phyloP scores from a whole-genome alignment of 495 filamentous ascomycete genomes.

The Penicillium samsonianum region DNA sequence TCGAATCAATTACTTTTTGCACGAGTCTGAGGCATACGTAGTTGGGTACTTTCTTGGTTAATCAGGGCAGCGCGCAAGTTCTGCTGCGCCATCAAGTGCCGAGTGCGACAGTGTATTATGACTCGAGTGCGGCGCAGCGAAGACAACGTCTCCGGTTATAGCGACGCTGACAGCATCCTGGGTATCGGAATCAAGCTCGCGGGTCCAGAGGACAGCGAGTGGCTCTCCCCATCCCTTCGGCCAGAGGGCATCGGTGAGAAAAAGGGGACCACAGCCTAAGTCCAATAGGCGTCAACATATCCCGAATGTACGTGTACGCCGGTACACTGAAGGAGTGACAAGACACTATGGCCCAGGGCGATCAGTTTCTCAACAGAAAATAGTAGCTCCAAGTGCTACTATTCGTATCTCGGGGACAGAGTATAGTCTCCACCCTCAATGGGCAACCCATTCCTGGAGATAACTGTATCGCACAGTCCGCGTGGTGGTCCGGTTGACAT shows the following conservation, averaged over 20 bases:
- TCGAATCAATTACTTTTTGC: slow-evolving; percentile 21
- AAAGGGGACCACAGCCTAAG: not conserved
- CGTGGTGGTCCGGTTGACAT: not conserved
- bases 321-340: not conserved
- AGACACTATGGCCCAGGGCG: not conserved
- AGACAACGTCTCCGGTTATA: not conserved
- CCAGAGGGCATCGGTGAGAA: not conserved
- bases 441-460: not conserved
- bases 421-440: not conserved
- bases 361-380: not conserved
- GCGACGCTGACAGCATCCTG: no score
- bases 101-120: not conserved
- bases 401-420: not conserved
- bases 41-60: not conserved
- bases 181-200: no score
- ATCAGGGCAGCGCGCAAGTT: not conserved
- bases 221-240: not conserved
- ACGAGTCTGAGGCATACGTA: not conserved
- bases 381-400: not conserved
- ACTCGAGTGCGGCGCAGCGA: slow-evolving; percentile 5
- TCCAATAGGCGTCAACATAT: not conserved
- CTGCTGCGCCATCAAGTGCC: not conserved
- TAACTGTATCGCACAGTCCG: not conserved
- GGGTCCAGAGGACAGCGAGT: no score
- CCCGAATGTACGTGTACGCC: not conserved